Conservation (phyloP, 164 flowering plant genomes). For the Taxillus chinensis region DNA sequence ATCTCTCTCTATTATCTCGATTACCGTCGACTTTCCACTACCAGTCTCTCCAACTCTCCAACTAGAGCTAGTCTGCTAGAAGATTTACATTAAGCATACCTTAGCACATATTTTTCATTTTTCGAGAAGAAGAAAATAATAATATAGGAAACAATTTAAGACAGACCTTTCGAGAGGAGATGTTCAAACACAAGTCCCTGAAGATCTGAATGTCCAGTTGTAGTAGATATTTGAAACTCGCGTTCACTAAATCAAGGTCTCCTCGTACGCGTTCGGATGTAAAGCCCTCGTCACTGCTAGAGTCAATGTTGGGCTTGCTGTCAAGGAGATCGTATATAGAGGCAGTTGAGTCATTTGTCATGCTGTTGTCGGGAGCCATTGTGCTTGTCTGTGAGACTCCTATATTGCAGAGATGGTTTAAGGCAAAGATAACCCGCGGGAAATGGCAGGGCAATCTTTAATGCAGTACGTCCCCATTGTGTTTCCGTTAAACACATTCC, state of each 20-base stretch:
- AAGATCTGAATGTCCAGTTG: constrained; percentile 18
- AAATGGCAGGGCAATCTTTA: neutral
- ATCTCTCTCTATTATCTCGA: constrained; percentile 55
- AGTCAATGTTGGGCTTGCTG: constrained; percentile 20
- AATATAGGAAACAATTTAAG: neutral
- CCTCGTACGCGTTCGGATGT: constrained; percentile 10
- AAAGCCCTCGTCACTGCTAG: constrained; percentile 15
- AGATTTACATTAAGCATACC: too few relatives aligned
- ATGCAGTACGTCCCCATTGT: too few relatives aligned
- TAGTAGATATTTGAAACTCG: constrained; percentile 19
- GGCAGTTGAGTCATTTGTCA: constrained; percentile 16
- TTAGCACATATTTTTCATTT: too few relatives aligned
- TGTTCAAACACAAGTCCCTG: constrained; percentile 15
- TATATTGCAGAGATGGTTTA: constrained; percentile 47
- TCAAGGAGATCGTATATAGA: constrained; percentile 23
- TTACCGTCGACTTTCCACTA: constrained; percentile 67
- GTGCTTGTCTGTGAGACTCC: constrained; percentile 11
- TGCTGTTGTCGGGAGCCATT: constrained; percentile 16
- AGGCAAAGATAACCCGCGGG: constrained; percentile 57
- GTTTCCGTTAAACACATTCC: neutral
- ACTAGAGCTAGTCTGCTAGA: constrained; percentile 63
- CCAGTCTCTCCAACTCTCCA: constrained; percentile 89
- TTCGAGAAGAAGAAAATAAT: too few relatives aligned
- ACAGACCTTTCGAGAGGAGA: constrained; percentile 25
- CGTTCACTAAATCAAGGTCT: constrained; percentile 15